Conservation (phyloP, 2,329 filamentous ascomycete genomes). For the Talaromyces sp. region DNA sequence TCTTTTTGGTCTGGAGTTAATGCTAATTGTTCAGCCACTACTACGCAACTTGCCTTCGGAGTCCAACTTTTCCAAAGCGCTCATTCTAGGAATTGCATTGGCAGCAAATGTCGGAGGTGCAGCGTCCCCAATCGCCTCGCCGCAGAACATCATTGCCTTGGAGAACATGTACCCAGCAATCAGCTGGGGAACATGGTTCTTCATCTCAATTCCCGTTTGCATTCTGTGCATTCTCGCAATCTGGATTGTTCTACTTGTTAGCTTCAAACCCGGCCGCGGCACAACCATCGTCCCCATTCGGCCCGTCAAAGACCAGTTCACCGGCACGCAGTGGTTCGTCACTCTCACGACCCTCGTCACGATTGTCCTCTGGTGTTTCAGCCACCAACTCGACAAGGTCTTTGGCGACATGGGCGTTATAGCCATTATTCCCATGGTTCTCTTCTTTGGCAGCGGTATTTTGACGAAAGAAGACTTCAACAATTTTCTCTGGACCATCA, state of each 20-base stretch:
- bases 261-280: slow-evolving; percentile 79
- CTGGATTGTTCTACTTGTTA: slow-evolving; percentile 79
- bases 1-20: not conserved
- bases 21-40: slow-evolving; percentile 62
- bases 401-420: slow-evolving; percentile 99
- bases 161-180: slow-evolving; percentile 92
- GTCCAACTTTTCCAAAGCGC: slow-evolving; percentile 88
- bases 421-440: slow-evolving; percentile 88
- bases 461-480: slow-evolving; percentile 99
- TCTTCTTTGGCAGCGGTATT: slow-evolving; percentile 96
- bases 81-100: slow-evolving; percentile 91
- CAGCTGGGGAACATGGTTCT: slow-evolving; percentile 96
- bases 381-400: slow-evolving; percentile 77
- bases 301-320: slow-evolving; percentile 82
- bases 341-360: slow-evolving; percentile 76
- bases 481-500: slow-evolving; percentile 99
- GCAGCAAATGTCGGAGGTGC: slow-evolving; percentile 95
- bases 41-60: slow-evolving; percentile 86
- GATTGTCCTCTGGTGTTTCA: slow-evolving; percentile 88
- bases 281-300: slow-evolving; percentile 90
- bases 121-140: slow-evolving; percentile 92
- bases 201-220: slow-evolving; percentile 88
- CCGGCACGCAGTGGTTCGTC: slow-evolving; percentile 90
- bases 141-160: slow-evolving; percentile 94
- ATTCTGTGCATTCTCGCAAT: slow-evolving; percentile 83